Evolutionary conservation across 495 filamentous ascomycete genomes (phyloP).

Genomic region (Penicillium pancosmium): DNA sequence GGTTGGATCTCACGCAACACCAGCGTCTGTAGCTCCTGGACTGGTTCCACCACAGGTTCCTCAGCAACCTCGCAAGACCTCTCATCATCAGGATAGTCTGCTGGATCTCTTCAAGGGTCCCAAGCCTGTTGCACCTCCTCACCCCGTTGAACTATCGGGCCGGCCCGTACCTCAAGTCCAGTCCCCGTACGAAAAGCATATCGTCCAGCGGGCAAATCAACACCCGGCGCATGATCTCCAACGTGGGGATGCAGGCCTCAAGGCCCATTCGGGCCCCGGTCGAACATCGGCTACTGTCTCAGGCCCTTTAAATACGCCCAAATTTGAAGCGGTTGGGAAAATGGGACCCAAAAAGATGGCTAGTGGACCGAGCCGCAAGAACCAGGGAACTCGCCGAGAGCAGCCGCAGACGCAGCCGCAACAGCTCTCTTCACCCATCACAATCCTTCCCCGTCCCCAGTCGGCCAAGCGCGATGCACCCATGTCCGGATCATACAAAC

Average conservation of each 20-base stretch:
- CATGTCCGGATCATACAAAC: constrained; percentile 17
- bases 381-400: constrained; percentile 22
- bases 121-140: constrained; percentile 18
- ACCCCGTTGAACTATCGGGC: constrained; percentile 40
- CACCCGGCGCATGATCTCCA: constrained; percentile 22
- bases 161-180: constrained; percentile 29
- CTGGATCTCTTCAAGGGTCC: constrained; percentile 40
- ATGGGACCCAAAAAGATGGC: constrained; percentile 19
- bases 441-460: constrained; percentile 48
- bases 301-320: constrained; percentile 52
- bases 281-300: constrained; percentile 52
- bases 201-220: constrained; percentile 39
- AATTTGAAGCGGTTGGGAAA: constrained; percentile 47
- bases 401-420: constrained; percentile 18
- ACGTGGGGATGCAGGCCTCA: constrained; percentile 13
- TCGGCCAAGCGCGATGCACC: constrained; percentile 36
- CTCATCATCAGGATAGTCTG: constrained; percentile 45
- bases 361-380: constrained; percentile 29
- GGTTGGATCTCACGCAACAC: constrained; percentile 33
- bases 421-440: constrained; percentile 42
- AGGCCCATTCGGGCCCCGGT: constrained; percentile 15
- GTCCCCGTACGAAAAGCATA: constrained; percentile 30
- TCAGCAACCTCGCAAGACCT: constrained; percentile 30
- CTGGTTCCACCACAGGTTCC: constrained; percentile 17
- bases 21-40: constrained; percentile 22